phyloP scores from a whole-genome alignment of 2,329 filamentous ascomycete genomes.

The Alternaria ventricosa region DNA sequence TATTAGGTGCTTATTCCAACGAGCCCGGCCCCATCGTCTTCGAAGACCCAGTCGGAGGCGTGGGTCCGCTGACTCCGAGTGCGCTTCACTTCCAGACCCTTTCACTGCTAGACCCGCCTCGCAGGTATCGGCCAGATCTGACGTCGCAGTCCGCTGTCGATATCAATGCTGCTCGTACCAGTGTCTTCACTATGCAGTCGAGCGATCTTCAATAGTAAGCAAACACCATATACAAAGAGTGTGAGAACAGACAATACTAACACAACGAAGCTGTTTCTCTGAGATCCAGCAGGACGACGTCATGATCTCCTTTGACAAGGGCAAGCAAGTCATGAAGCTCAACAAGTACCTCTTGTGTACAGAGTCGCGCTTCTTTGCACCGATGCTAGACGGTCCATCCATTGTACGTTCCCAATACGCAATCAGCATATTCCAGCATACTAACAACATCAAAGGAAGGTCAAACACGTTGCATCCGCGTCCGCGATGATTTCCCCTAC shows the following conservation, averaged over 20 bases:
- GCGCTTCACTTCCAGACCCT: conserved; percentile 20
- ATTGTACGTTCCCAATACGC: not conserved
- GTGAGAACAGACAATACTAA: not conserved
- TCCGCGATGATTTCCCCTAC: conserved; percentile 30
- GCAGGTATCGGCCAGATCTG: not conserved
- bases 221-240: not conserved
- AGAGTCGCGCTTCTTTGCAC: conserved; percentile 23
- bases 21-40: conserved; percentile 3
- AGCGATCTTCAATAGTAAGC: conserved; percentile 14
- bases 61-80: conserved; percentile 11
- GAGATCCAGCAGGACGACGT: conserved; percentile 19
- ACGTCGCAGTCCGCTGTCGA: not conserved
- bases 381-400: conserved; percentile 17
- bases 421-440: not conserved
- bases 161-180: conserved; percentile 7
- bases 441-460: not conserved
- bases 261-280: conserved; percentile 9
- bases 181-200: conserved; percentile 5
- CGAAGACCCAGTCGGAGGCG: not conserved
- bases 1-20: not conserved
- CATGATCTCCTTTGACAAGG: conserved; percentile 24
- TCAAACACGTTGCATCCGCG: conserved; percentile 19
- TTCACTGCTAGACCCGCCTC: conserved; percentile 12
- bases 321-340: conserved; percentile 19
- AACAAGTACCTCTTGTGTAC: conserved; percentile 22